Base-by-base conservation (phyloP, 2,329 filamentous ascomycete species). In the Pyricularia grisea region DNA sequence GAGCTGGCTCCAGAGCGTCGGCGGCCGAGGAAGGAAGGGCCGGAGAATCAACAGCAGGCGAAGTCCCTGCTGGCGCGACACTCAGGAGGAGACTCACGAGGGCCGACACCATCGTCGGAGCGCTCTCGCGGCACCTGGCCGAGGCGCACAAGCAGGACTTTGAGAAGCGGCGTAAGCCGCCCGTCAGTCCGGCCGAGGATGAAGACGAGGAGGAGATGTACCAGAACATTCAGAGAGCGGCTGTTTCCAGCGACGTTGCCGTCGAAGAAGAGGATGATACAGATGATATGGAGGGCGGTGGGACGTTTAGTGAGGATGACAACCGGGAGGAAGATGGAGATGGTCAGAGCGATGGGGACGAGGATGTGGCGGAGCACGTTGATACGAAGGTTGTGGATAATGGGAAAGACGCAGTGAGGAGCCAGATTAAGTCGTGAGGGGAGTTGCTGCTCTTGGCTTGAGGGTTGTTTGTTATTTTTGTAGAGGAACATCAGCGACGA, bases 101-200 rank as follows among this genome's bases (percentile, higher is more conserved):
- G 20, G 66, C 78, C 0, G 77, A 79, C 25, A 74, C 77, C 1
- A 68, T 73, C 7, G 79, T 61, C 87, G 67, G 60, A 23, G 31
- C n/a, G 30, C 28, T 68, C 23, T 68, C 67, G 60, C 67, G 84
- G 17, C 88, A 93, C n/a, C 84, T 97, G 73, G 91, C 92, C 4
- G 86, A 90, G 71, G 94, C 94, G 6, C 95, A 98, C 77, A 90
- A 87, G 71, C 91, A 97, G 77, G 94, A 98, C 79, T 98, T 97
- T 77, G 92, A 96, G 79, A 91, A 95, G 81, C 91, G 88, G 77
- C 85, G 87, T 71, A 79, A 77, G 73, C 60, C 60, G 11, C 78
- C 79, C n/a, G 67, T 36, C n/a, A 17, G n/a, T 2, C 27, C 68
- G 68, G 60, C 67, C 17, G 70, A 71, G 2, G 72, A 72, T 0